Evolutionary conservation across 352 stramenopile species (phyloP).

Genomic region (Globisporangium canariense): DNA sequence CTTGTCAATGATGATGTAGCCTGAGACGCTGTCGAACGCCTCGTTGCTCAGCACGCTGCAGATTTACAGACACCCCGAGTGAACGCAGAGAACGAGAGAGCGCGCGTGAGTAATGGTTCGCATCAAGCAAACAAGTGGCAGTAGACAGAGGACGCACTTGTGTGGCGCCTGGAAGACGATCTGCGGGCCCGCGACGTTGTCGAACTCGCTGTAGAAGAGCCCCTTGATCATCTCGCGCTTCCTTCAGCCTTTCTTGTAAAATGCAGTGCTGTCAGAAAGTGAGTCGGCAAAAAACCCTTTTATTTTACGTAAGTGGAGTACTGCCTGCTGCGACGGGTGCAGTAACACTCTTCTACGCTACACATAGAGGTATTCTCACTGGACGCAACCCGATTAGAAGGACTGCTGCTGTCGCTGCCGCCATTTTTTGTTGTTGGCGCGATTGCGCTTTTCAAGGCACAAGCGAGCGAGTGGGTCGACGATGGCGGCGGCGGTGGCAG

Average conservation of each 20-base stretch:
- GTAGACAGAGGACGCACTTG: conserved; percentile 38
- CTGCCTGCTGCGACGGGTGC: not conserved
- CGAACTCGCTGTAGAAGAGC: conserved; percentile 91
- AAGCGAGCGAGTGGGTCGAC: conserved; percentile 1
- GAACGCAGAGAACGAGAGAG: not conserved
- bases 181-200: conserved; percentile 88
- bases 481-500: conserved; percentile 17
- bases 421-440: conserved; percentile 2
- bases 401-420: not conserved
- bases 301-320: not conserved
- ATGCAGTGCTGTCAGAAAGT: too few species aligned
- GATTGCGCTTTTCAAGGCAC: conserved; percentile 2
- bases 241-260: not conserved
- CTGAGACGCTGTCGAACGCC: conserved; percentile 82
- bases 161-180: conserved; percentile 87
- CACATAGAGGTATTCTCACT: too few species aligned
- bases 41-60: conserved; percentile 75
- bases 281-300: too few species aligned
- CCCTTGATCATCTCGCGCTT: conserved; percentile 64
- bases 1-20: conserved; percentile 90
- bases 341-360: too few species aligned
- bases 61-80: not conserved
- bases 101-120: not conserved
- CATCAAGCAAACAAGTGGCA: not conserved
- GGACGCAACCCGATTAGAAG: too few species aligned